A percentile compares a stretch with the other conserved stretches of the same genome.
These are phyloP conservation scores for Termitomyces eurrhizus DNA, from an alignment of 768 basidiomycete genomes.

Conservation along the genomic window DNA sequence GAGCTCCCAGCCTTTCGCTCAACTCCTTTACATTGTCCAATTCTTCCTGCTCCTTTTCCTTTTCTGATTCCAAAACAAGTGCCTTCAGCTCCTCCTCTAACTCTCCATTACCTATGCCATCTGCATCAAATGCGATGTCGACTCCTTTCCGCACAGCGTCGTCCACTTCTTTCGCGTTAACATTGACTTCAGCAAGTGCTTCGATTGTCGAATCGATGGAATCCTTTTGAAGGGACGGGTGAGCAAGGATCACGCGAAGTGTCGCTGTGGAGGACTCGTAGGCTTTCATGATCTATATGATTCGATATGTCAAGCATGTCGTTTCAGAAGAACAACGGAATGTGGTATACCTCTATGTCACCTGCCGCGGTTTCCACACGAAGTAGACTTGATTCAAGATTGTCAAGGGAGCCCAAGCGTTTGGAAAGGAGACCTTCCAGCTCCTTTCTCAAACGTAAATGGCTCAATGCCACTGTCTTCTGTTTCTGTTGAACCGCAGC, in stretches of 20 bases:
- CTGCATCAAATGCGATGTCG: conserved; percentile 51
- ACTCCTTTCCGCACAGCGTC: conserved; percentile 68
- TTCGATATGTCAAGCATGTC: conserved; percentile 1
- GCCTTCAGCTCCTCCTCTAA: conserved; percentile 64
- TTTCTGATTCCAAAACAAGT: conserved; percentile 39
- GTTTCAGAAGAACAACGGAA: neutral
- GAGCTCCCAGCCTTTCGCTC: conserved; percentile 18
- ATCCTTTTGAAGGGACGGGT: conserved; percentile 77
- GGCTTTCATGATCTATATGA: conserved; percentile 69
- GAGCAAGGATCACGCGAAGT: conserved; percentile 67
- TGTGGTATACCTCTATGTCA: conserved; percentile 70
- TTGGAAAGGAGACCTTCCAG: conserved; percentile 75
- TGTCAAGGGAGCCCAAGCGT: conserved; percentile 68
- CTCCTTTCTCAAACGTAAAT: conserved; percentile 78
- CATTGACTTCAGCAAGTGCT: conserved; percentile 76
- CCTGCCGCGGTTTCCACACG: conserved; percentile 87
- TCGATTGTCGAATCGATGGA: conserved; percentile 86
- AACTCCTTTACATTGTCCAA: conserved; percentile 7
- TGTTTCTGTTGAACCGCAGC: conserved; percentile 64
- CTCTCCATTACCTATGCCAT: conserved; percentile 60
- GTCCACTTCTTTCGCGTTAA: conserved; percentile 80
- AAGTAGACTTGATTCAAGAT: conserved; percentile 71
- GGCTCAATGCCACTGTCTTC: conserved; percentile 68
- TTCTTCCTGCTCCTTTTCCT: conserved; percentile 17
- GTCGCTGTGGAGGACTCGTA: conserved; percentile 84